Conservation (phyloP, 768 basidiomycete genomes). For the Boletus vinaceobasis region DNA sequence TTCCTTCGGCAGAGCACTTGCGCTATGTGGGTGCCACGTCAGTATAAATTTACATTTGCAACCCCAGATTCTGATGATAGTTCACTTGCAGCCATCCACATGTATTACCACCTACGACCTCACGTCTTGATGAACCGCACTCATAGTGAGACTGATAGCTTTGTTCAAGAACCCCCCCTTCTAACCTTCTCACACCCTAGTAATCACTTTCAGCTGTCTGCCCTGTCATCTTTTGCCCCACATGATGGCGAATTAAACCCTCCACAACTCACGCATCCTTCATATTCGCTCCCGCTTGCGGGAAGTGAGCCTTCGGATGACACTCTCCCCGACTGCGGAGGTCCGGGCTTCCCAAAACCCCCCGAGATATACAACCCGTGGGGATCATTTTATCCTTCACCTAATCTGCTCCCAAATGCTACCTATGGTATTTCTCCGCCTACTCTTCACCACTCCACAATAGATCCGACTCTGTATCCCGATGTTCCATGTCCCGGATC, state of each 20-base stretch:
- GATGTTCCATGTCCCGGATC: neutral
- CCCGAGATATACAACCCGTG: slow-evolving; percentile 7
- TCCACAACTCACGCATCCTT: neutral
- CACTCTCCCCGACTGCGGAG: neutral
- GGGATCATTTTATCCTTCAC: neutral
- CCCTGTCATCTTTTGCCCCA: neutral
- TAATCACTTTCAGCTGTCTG: neutral
- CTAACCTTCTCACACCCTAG: slow-evolving; percentile 6
- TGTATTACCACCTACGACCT: neutral
- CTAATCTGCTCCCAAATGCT: neutral
- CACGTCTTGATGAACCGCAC: neutral
- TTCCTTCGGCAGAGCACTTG: neutral
- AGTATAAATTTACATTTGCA: neutral
- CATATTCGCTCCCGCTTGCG: neutral
- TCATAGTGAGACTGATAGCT: neutral
- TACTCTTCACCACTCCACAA: neutral
- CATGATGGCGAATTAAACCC: neutral
- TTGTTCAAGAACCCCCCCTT: neutral
- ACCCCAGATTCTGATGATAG: slow-evolving; percentile 4
- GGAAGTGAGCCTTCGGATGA: neutral
- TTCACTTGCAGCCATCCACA: slow-evolving; percentile 1
- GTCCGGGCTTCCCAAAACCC: neutral
- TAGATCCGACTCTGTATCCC: neutral
- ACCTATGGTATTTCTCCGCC: neutral
- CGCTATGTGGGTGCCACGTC: slow-evolving; percentile 3